Percentiles rank a stretch among this genome's conserved stretches.
Evolutionary conservation across 2,329 filamentous ascomycete species (phyloP).

Genomic region (Karstenula rhodostoma): DNA sequence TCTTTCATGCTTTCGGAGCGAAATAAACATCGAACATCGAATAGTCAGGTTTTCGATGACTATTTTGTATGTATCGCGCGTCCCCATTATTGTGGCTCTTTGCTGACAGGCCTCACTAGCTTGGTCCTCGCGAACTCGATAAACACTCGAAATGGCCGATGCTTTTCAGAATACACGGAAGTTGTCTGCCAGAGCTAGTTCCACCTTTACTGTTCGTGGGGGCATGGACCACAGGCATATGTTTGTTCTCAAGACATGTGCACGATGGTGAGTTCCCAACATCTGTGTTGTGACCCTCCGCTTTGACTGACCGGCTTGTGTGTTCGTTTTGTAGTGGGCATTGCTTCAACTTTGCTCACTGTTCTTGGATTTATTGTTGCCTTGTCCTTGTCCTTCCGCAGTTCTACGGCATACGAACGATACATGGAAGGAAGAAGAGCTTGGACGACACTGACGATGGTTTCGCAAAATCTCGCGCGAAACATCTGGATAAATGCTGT

Average conservation of each 20-base stretch:
- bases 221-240: slow-evolving; percentile 73
- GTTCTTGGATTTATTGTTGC: slow-evolving; percentile 83
- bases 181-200: slow-evolving; percentile 76
- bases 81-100: slow-evolving; percentile 17
- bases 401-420: slow-evolving; percentile 78
- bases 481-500: slow-evolving; percentile 81
- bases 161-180: slow-evolving; percentile 78
- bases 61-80: slow-evolving; percentile 63
- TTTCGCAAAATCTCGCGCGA: slow-evolving; percentile 67
- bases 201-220: slow-evolving; percentile 70
- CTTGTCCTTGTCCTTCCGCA: slow-evolving; percentile 78
- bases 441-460: slow-evolving; percentile 66
- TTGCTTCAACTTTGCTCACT: slow-evolving; percentile 63
- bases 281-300: not conserved
- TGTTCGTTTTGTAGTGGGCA: not conserved
- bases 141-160: slow-evolving; percentile 83
- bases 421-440: slow-evolving; percentile 66
- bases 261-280: slow-evolving; percentile 2
- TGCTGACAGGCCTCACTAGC: slow-evolving; percentile 19
- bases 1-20: slow-evolving; percentile 2
- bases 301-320: not conserved
- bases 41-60: slow-evolving; percentile 43
- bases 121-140: slow-evolving; percentile 72
- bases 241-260: slow-evolving; percentile 14
- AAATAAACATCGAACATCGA: not conserved